Base-by-base conservation (phyloP, 2,329 filamentous ascomycete genomes). In the Sporothrix inflata region DNA sequence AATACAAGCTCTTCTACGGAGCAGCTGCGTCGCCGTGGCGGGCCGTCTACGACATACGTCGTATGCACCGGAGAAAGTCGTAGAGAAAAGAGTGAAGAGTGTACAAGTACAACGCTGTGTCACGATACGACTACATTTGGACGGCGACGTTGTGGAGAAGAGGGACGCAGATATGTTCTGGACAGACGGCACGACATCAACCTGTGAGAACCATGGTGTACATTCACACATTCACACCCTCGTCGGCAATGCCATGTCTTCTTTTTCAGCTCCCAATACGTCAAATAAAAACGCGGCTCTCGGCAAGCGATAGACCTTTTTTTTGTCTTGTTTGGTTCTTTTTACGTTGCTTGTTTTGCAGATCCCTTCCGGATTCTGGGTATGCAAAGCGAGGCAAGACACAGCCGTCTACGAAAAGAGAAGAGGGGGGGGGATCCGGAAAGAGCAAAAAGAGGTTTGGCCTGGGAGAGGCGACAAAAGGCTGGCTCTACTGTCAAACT, bases 321-420 rank as follows among this genome's bases (percentile, higher is more conserved):
- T n/a, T n/a, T n/a, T 21, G 16, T 60, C 30, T 40, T 63, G 34
- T 63, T 63, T 63, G 34, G 57, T 63, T 19, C 0, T 16, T 16
- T 19, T 47, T 19, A 47, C 42, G 14, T 24, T 63, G 24, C 34
- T 55, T 61, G 57, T 40, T n/a, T 61, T 40, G 57, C 57, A 61
- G 57, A 61, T 61, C 57, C 7, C 40, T 61, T 2, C 57, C 30
- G 30, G 19, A 40, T 61, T 61, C 57, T 61, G 30, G 30, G 30
- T 61, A 40, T 61, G 30, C 34, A 40, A 40, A 61, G 57, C 57
- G 57, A 63, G 57, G 38, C 57, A 63, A 42, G 57, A 63, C 57
- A 24, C 14, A 8, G 21, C 30, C 24, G 38, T 1, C 19, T 9
- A 40, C 30, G 30, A 38, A 6, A n/a, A 19, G 8, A 55, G 2